A percentile compares a stretch with the other conserved stretches of the same genome.
Evolutionary conservation across 768 basidiomycete genomes (phyloP).

Genomic region (Lactifluus echinatus): DNA sequence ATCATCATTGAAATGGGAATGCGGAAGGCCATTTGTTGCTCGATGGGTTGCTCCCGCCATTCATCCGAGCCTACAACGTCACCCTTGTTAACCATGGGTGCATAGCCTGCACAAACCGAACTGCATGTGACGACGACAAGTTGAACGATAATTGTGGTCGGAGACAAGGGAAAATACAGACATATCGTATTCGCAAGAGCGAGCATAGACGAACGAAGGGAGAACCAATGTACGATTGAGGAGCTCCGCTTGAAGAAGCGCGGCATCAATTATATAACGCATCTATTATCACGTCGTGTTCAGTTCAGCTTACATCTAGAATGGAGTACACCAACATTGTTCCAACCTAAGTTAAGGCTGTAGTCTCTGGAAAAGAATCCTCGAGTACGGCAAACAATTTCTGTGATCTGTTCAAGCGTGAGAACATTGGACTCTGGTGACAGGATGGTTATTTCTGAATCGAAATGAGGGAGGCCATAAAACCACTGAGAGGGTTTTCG

Average conservation of each 20-base stretch:
- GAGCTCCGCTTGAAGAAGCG: slow-evolving; percentile 34
- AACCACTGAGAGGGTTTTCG: neutral
- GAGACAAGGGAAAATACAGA: slow-evolving; percentile 19
- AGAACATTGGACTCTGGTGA: slow-evolving; percentile 18
- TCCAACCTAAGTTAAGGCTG: slow-evolving; percentile 39
- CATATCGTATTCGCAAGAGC: slow-evolving; percentile 36
- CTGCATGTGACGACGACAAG: slow-evolving; percentile 17
- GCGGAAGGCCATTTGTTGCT: slow-evolving; percentile 31
- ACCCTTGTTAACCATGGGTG: slow-evolving; percentile 37
- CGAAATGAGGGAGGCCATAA: neutral
- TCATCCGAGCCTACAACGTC: slow-evolving; percentile 35
- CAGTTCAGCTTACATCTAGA: neutral
- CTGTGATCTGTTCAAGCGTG: slow-evolving; percentile 28
- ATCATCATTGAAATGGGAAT: slow-evolving; percentile 35
- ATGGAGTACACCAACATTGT: slow-evolving; percentile 32
- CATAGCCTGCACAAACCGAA: slow-evolving; percentile 33
- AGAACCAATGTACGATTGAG: slow-evolving; percentile 37
- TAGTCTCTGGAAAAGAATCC: slow-evolving; percentile 39
- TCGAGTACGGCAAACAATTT: slow-evolving; percentile 31
- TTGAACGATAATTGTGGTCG: neutral
- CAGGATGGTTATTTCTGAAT: too few relatives aligned
- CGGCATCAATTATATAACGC: slow-evolving; percentile 41
- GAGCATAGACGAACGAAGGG: slow-evolving; percentile 39
- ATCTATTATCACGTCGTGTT: slow-evolving; percentile 27
- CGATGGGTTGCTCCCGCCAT: slow-evolving; percentile 33